Conservation (phyloP, 2,329 filamentous ascomycete species). For the Xylaria sp. region DNA sequence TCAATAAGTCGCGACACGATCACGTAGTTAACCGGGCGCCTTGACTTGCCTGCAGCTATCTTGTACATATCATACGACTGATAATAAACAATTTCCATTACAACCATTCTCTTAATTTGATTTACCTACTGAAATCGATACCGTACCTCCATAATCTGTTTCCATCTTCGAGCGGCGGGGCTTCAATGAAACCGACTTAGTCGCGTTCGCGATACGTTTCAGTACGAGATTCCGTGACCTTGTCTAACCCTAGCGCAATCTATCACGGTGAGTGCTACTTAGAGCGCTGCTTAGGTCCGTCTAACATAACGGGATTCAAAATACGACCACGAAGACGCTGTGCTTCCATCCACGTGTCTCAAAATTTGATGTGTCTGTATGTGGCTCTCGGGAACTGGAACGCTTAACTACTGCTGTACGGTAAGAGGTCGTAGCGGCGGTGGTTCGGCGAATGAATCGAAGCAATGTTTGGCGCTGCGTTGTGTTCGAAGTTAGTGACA, state of each 20-base stretch:
- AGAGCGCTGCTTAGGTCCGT: neutral
- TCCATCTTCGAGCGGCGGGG: neutral
- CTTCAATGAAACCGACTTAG: neutral
- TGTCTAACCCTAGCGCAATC: neutral
- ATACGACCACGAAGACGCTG: too few relatives aligned
- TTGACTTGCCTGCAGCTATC: too few relatives aligned
- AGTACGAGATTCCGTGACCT: neutral
- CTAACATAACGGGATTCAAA: too few relatives aligned
- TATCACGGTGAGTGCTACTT: neutral
- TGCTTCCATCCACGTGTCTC: neutral
- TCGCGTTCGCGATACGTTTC: neutral
- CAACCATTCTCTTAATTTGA: neutral
- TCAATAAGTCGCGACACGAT: too few relatives aligned
- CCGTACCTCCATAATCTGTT: neutral
- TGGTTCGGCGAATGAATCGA: neutral
- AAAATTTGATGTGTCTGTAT: neutral
- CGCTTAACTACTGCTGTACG: neutral
- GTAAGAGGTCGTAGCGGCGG: neutral
- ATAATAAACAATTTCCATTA: neutral
- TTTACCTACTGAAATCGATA: neutral
- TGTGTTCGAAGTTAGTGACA: neutral
- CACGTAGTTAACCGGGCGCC: too few relatives aligned
- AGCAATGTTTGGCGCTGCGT: neutral
- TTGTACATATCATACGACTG: neutral
- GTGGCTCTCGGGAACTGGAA: neutral